Evolutionary conservation across 2,329 filamentous ascomycete genomes (phyloP).

Genomic region (Dactylellina parvicollis): DNA sequence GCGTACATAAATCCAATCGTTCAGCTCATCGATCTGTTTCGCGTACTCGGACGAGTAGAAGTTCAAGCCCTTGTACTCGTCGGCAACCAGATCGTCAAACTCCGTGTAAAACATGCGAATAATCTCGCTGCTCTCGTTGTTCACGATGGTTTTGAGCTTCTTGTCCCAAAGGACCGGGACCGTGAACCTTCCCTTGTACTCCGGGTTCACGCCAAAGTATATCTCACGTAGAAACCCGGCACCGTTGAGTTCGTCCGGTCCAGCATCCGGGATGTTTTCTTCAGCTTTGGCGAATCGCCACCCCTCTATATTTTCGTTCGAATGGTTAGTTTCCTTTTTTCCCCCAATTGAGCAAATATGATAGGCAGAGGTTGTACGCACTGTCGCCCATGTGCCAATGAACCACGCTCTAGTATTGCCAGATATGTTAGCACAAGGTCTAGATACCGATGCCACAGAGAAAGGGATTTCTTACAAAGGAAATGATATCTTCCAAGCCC

Average conservation of each 20-base stretch:
- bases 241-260: conserved; percentile 74
- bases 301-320: conserved; percentile 61
- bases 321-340: neutral
- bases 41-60: conserved; percentile 75
- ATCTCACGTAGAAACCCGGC: conserved; percentile 80
- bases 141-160: conserved; percentile 79
- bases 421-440: conserved; percentile 58
- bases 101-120: conserved; percentile 86
- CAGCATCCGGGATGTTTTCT: conserved; percentile 67
- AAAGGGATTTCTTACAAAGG: conserved; percentile 27
- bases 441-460: neutral
- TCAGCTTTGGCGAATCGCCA: conserved; percentile 82
- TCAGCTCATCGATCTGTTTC: conserved; percentile 76
- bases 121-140: conserved; percentile 92
- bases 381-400: conserved; percentile 84
- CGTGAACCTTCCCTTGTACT: conserved; percentile 82
- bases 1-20: conserved; percentile 78
- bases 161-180: conserved; percentile 88
- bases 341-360: neutral
- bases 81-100: conserved; percentile 77
- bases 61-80: conserved; percentile 70
- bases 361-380: conserved; percentile 65
- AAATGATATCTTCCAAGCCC: conserved; percentile 84
- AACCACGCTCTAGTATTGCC: conserved; percentile 73
- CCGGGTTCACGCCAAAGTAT: conserved; percentile 78